Percentiles rank a stretch among this genome's conserved stretches.
Evolutionary conservation across 1,284 basidiomycete genomes (phyloP).

Genomic region (Pyrrhoderma noxium): DNA sequence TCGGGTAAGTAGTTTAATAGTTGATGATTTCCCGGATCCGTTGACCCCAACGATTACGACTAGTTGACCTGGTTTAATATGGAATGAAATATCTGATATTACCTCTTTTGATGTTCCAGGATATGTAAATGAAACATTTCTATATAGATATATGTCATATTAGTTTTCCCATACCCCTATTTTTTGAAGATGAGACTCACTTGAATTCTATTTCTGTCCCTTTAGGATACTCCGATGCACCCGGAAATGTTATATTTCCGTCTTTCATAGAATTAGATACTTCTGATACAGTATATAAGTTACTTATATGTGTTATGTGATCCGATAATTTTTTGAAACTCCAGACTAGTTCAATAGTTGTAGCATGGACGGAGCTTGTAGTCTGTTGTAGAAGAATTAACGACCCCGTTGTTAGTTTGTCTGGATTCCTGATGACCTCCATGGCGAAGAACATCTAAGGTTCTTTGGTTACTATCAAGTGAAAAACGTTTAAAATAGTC

Average conservation of each 20-base stretch:
- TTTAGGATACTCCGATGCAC: slow-evolving; percentile 2
- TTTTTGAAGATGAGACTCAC: slow-evolving; percentile 20
- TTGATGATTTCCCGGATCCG: slow-evolving; percentile 43
- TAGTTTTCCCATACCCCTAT: not conserved
- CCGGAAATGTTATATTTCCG: slow-evolving; percentile 15
- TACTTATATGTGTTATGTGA: slow-evolving; percentile 8
- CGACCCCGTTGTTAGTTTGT: slow-evolving; percentile 14
- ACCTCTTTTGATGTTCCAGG: slow-evolving; percentile 25
- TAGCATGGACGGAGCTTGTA: slow-evolving; percentile 6
- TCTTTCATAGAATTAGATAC: slow-evolving; percentile 16
- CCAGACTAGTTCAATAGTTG: slow-evolving; percentile 7
- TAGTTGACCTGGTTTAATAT: slow-evolving; percentile 36
- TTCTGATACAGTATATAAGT: slow-evolving; percentile 10
- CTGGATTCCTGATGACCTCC: not conserved
- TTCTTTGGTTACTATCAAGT: not conserved
- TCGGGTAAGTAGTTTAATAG: slow-evolving; percentile 38
- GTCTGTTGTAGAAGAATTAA: slow-evolving; percentile 16
- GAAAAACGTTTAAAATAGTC: not conserved
- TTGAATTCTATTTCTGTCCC: slow-evolving; percentile 28
- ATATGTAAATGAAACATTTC: slow-evolving; percentile 36
- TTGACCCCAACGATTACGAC: slow-evolving; percentile 41
- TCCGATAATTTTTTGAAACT: slow-evolving; percentile 1
- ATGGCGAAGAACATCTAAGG: slow-evolving; percentile 10
- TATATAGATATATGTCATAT: slow-evolving; percentile 17
- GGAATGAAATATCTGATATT: slow-evolving; percentile 32